Base-by-base conservation (phyloP, 1,284 basidiomycete genomes). In the Moesziomyces globuligerus region DNA sequence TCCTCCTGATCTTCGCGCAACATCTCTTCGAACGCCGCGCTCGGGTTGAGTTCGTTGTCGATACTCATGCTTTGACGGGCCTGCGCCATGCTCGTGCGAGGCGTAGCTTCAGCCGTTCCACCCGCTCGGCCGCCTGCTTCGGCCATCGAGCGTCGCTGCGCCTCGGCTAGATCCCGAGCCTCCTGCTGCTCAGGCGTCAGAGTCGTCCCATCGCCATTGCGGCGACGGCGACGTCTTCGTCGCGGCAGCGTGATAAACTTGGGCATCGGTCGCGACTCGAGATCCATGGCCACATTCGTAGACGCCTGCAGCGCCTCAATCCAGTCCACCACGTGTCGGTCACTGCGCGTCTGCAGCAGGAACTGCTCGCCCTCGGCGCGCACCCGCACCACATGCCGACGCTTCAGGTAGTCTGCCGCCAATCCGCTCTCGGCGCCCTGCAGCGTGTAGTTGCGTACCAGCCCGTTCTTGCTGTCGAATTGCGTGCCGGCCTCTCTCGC, bases 341-440 rank as follows among this genome's bases (percentile, higher is more conserved):
- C 90, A 81, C 92, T 90, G 50, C 87, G 88, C 3, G 92, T 92
- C 84, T 98, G 96, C 67, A 98, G 81, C 80, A 98, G 85, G 83
- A 98, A 98, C 85, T 98, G 95, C 85, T 98, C 92, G 13, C 94
- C 94, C 81, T 95, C 93, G 74, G 93, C 86, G 55, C 96, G 85
- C 29, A 98, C 88, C 24, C 95, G 87, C n/a, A 98, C 93, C 36
- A 98, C 94, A 83, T 98, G 92, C 84, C 89, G 90, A 66, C 93
- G 87, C 86, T 98, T 98, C 75, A 89, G 69, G 83, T 98, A 98
- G 83, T 98, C 95, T 50, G 92, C 94, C 20, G 93, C 96, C 15
- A 98, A 84, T 21, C 95, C 95, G 61, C 90, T 91, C 85, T 98
- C 94, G 17, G 93, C 93, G 59, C 90, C 84, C 81, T 97, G 93